Conservation (phyloP, 768 basidiomycete species). For the Trametes coccinea region DNA sequence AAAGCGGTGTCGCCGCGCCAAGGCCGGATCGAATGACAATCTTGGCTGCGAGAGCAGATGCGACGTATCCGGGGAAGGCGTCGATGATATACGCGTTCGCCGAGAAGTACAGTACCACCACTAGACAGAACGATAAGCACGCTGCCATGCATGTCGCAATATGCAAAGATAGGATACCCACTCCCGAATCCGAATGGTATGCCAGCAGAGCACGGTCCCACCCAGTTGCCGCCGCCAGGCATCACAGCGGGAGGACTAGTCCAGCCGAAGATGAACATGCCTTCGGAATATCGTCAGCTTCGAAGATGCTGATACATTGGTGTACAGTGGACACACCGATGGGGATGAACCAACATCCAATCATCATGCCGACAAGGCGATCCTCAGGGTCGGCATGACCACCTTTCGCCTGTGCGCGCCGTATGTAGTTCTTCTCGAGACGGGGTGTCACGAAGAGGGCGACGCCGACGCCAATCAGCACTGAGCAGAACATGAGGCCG, state of each 20-base stretch:
- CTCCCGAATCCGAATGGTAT: constrained; percentile 41
- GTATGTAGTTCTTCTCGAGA: constrained; percentile 37
- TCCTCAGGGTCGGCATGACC: constrained; percentile 45
- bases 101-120: constrained; percentile 41
- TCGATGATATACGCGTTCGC: constrained; percentile 44
- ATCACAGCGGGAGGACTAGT: constrained; percentile 37
- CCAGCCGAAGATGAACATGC: constrained; percentile 46
- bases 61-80: constrained; percentile 41
- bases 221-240: constrained; percentile 40
- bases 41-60: constrained; percentile 42
- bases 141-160: not conserved
- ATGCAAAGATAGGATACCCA: constrained; percentile 5
- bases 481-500: constrained; percentile 43
- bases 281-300: not conserved
- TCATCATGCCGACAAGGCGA: constrained; percentile 40
- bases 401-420: constrained; percentile 34
- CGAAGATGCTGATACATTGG: not conserved
- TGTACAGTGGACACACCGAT: constrained; percentile 14
- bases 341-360: constrained; percentile 39
- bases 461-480: constrained; percentile 39
- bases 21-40: constrained; percentile 38
- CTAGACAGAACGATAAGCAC: constrained; percentile 5
- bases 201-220: constrained; percentile 38
- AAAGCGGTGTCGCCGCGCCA: constrained; percentile 38
- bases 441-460: constrained; percentile 37